These are phyloP conservation scores for Elsinoe arachidis DNA, from an alignment of 2,329 filamentous ascomycete species.

Conservation along the genomic window DNA sequence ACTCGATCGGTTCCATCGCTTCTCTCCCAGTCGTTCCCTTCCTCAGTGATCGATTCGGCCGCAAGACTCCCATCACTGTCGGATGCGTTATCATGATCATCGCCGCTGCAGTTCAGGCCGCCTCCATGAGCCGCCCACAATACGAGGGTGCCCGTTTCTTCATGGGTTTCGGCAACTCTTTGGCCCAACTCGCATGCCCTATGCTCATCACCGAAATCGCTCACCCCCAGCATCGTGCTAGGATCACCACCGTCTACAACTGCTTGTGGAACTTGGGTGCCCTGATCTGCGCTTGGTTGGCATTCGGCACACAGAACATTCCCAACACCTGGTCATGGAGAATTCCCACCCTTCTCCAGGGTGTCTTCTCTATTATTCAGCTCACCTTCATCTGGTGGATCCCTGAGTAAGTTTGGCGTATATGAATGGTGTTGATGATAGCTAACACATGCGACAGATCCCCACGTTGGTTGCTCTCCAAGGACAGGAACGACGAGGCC, in stretches of 20 bases:
- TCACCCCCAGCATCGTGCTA: conserved; percentile 42
- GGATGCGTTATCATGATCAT: conserved; percentile 40
- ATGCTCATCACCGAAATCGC: conserved; percentile 35
- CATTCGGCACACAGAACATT: conserved; percentile 37
- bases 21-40: conserved; percentile 42
- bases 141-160: conserved; percentile 38
- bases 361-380: conserved; percentile 38
- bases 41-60: conserved; percentile 40
- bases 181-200: conserved; percentile 29
- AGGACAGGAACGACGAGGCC: conserved; percentile 44
- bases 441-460: neutral
- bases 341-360: conserved; percentile 46
- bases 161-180: conserved; percentile 33
- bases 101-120: conserved; percentile 37
- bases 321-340: conserved; percentile 42
- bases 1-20: conserved; percentile 42
- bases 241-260: conserved; percentile 42
- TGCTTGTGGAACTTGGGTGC: conserved; percentile 38
- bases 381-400: conserved; percentile 42
- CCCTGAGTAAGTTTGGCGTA: conserved; percentile 46
- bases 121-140: conserved; percentile 33
- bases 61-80: conserved; percentile 40
- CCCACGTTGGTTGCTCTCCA: conserved; percentile 45
- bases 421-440: neutral
- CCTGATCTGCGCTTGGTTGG: conserved; percentile 40